Evolutionary conservation across 2,329 filamentous ascomycete genomes (phyloP), one percentile per base, ranked within the genome.

Genomic region (Cladorrhinum sp.): DNA sequence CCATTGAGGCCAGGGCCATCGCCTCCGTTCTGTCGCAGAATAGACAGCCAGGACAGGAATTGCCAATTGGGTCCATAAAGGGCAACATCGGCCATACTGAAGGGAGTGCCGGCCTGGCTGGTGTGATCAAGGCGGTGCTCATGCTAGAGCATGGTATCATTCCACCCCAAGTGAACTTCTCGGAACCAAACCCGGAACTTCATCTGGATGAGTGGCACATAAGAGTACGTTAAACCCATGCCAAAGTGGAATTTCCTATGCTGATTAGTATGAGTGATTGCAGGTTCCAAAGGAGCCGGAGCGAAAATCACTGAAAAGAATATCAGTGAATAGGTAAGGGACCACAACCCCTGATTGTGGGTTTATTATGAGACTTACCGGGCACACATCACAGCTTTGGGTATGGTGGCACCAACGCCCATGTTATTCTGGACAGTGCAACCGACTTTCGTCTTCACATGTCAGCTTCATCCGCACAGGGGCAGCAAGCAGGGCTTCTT

Each of bases 111-210:
- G 49, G 49, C 6, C 23, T 51, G 16, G 22, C 23, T 16, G 16
- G 22, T 27, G 22, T 51, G 2, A 22, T 51, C 8, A 49, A 49
- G 49, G 16, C 4, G 7, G 16, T 25, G 22, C 18, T 2, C 8
- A 75, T 76, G 59, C 59, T 81, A 1, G 75, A 79, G 65, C 67
- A 76, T n/a, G 72, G 66, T 0, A 55, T 60, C 0, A 65, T 79
- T 1, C 73, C 75, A 1, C 76, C 78, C 2, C 79, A 79, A 55
- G 65, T 75, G 57, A 75, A 78, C 65, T 81, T 81, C 65, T 71
- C 78, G 59, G 68, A 73, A 24, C 73, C 78, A 2, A 82, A 81
- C 55, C 72, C 72, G 12, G 74, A 64, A 64, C 1, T 75, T 74
- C 3, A 76, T 76, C 32, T 36, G 4, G 32, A 36, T n/a, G n/a